These are phyloP conservation scores for Geranomyces variabilis DNA, from an alignment of 192 early-diverging fungal species.

Conservation along the genomic window DNA sequence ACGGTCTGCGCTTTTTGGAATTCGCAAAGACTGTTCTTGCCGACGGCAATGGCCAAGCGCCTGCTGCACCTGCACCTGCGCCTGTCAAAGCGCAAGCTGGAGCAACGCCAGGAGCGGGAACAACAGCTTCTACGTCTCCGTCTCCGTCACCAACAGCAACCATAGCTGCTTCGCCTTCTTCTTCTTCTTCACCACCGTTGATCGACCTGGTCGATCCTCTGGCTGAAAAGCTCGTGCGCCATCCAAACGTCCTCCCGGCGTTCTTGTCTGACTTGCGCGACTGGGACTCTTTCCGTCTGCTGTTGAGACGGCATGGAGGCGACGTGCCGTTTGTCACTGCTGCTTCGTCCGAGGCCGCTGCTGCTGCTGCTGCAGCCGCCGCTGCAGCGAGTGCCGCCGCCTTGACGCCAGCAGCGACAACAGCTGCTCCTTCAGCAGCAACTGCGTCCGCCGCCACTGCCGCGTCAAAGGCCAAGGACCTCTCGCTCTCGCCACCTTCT, in stretches of 20 bases:
- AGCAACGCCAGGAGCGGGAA: no score
- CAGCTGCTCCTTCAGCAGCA: background rate
- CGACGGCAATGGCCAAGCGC: constrained; percentile 15
- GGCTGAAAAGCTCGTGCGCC: constrained; percentile 29
- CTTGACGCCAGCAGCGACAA: background rate
- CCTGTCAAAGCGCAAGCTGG: background rate
- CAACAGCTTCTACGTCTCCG: background rate
- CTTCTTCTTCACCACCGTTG: background rate
- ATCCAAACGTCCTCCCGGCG: constrained; percentile 31
- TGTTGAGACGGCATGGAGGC: constrained; percentile 32
- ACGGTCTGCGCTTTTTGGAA: constrained; percentile 29
- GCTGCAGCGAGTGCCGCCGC: background rate
- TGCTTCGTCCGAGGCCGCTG: background rate
- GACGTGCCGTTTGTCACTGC: constrained; percentile 10
- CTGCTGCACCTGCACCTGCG: background rate
- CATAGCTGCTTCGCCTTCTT: background rate
- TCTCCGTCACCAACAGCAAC: background rate
- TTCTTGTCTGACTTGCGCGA: constrained; percentile 38
- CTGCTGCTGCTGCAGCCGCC: background rate
- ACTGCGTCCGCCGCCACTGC: background rate
- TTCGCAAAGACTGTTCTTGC: constrained; percentile 35
- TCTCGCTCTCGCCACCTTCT: background rate
- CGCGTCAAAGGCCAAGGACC: background rate
- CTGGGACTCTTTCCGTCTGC: constrained; percentile 40
- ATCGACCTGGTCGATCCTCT: constrained; percentile 31